Evolutionary conservation across 164 flowering plant genomes (phyloP).

Genomic region (Sedum album): DNA sequence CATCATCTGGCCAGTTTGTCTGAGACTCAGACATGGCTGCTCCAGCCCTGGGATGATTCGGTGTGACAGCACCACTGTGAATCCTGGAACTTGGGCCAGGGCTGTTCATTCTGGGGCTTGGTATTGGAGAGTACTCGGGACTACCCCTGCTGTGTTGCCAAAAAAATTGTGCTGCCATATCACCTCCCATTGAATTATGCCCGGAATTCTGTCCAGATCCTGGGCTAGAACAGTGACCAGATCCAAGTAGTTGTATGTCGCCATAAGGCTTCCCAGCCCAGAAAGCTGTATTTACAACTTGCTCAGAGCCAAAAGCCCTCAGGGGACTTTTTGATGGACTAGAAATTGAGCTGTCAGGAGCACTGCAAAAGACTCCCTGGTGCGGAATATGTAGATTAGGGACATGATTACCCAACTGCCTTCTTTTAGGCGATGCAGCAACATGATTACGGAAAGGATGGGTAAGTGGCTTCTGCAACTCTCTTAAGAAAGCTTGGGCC

Average conservation of each 20-base stretch:
- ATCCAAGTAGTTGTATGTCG: constrained; percentile 57
- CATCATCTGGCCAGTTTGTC: constrained; percentile 64
- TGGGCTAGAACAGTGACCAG: constrained; percentile 92
- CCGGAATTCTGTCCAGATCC: constrained; percentile 89
- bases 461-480: constrained; percentile 35
- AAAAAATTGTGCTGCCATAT: constrained; percentile 53
- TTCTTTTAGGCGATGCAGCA: constrained; percentile 45
- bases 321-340: constrained; percentile 93
- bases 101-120: constrained; percentile 63
- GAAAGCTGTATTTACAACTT: constrained; percentile 37
- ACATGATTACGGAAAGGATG: constrained; percentile 26
- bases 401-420: constrained; percentile 39
- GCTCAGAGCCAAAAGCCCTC: constrained; percentile 55
- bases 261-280: constrained; percentile 58
- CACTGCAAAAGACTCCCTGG: constrained; percentile 54
- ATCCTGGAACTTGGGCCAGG: constrained; percentile 64
- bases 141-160: constrained; percentile 68
- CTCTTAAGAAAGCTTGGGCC: constrained; percentile 30
- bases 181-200: constrained; percentile 65
- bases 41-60: constrained; percentile 80
- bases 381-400: constrained; percentile 55
- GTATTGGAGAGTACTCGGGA: constrained; percentile 64
- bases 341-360: constrained; percentile 89
- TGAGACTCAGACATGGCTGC: constrained; percentile 43
- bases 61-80: constrained; percentile 73